Evolutionary conservation across 805 yeast species (phyloP).

Genomic region (Suhomyces xylopsoci): DNA sequence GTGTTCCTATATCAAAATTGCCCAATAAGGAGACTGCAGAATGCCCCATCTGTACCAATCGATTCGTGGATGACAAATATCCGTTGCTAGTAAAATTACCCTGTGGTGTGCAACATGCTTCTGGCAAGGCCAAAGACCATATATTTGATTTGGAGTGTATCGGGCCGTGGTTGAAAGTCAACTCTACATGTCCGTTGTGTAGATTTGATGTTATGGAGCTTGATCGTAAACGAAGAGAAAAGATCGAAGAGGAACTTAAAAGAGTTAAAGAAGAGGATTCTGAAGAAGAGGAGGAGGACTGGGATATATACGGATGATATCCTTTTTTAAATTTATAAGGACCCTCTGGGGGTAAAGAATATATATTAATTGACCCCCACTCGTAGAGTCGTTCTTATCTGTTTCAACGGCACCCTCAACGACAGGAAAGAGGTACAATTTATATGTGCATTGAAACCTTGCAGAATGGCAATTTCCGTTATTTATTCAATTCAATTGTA

Average conservation of each 20-base stretch:
- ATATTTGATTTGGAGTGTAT: conserved; percentile 87
- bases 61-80: conserved; percentile 65
- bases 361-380: too few species aligned
- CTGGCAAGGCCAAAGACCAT: conserved; percentile 45
- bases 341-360: too few species aligned
- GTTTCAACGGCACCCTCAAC: too few species aligned
- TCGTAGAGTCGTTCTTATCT: too few species aligned
- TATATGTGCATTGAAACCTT: too few species aligned
- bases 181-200: conserved; percentile 83
- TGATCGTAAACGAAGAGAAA: conserved; percentile 24
- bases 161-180: conserved; percentile 79
- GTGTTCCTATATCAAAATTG: conserved; percentile 44
- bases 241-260: conserved; percentile 33
- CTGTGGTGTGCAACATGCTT: conserved; percentile 45
- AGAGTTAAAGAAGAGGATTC: conserved; percentile 43
- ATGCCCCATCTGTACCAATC: conserved; percentile 83
- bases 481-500: not conserved
- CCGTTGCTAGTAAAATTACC: conserved; percentile 77
- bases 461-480: not conserved
- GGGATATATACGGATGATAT: conserved; percentile 69
- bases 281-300: conserved; percentile 59
- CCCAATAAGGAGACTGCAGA: conserved; percentile 52
- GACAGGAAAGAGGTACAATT: too few species aligned
- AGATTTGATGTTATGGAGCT: conserved; percentile 61
- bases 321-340: too few species aligned